Conservation (phyloP, 805 yeast genomes). For the Candida koratica region DNA sequence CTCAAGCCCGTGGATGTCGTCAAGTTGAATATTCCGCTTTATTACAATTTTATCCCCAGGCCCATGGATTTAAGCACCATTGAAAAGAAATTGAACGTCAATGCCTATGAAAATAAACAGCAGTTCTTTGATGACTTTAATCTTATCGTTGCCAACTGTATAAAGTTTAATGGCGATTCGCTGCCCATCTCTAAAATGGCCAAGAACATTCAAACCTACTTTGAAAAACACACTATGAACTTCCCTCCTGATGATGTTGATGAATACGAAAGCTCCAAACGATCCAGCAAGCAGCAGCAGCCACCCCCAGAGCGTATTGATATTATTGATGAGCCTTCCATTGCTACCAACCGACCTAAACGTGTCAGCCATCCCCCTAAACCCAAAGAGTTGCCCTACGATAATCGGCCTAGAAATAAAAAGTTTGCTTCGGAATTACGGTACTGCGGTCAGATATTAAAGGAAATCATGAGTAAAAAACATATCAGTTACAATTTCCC, state of each 20-base stretch:
- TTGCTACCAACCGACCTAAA: slow-evolving; percentile 83
- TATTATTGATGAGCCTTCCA: slow-evolving; percentile 43
- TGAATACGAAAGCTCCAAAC: slow-evolving; percentile 17
- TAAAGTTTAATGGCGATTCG: slow-evolving; percentile 77
- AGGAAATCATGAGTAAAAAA: slow-evolving; percentile 79
- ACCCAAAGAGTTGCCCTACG: slow-evolving; percentile 89
- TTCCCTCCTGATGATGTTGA: slow-evolving; percentile 60
- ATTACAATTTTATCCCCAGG: slow-evolving; percentile 72
- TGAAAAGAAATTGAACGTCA: slow-evolving; percentile 67
- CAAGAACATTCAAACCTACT: slow-evolving; percentile 81
- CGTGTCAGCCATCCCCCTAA: slow-evolving; percentile 96
- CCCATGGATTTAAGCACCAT: slow-evolving; percentile 96
- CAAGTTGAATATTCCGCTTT: slow-evolving; percentile 84
- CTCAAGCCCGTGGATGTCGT: slow-evolving; percentile 85
- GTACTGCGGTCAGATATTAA: slow-evolving; percentile 76
- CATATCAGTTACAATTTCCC: slow-evolving; percentile 85
- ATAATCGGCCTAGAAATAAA: slow-evolving; percentile 85
- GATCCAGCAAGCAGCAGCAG: slow-evolving; percentile 11
- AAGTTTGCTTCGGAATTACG: slow-evolving; percentile 85
- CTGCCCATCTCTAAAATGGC: slow-evolving; percentile 90
- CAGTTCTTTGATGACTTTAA: slow-evolving; percentile 75
- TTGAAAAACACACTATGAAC: slow-evolving; percentile 87
- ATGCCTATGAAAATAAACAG: slow-evolving; percentile 69
- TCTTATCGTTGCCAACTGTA: slow-evolving; percentile 79
- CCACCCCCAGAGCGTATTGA: slow-evolving; percentile 3